Percentiles rank a stretch among this genome's conserved stretches.
phyloP scores from a whole-genome alignment of 129 eudicot genomes.

The Kitagawia praeruptora region DNA sequence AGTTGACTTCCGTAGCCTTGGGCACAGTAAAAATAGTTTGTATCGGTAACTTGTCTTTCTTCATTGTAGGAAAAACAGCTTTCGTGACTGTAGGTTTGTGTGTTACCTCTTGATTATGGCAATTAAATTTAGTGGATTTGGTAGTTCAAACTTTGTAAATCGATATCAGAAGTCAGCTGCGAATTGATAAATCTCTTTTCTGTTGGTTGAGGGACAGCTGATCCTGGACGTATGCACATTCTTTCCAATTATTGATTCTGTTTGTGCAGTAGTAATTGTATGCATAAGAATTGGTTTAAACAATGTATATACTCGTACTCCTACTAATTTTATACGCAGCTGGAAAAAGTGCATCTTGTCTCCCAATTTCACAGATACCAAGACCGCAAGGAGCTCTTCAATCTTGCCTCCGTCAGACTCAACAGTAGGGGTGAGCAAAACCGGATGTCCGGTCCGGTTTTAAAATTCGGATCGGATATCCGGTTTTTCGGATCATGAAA shows the following conservation, averaged over 20 bases:
- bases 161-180: not conserved
- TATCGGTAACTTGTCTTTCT: not conserved
- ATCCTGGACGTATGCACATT: not conserved
- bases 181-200: not conserved
- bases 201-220: not conserved
- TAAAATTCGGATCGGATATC: no score
- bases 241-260: not conserved
- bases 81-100: slow-evolving; percentile 3
- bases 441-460: no score
- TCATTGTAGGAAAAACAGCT: not conserved
- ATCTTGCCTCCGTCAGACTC: no score
- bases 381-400: no score
- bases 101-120: not conserved
- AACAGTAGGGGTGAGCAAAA: no score
- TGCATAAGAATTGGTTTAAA: not conserved
- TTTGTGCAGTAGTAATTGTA: not conserved
- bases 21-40: not conserved
- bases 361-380: not conserved
- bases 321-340: not conserved
- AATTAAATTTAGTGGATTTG: not conserved
- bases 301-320: not conserved
- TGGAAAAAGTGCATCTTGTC: not conserved
- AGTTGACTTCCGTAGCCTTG: not conserved
- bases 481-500: no score
- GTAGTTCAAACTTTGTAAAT: not conserved